These are phyloP conservation scores for Monosporascus sp. DNA, from an alignment of 2,329 filamentous ascomycete genomes.

Conservation along the genomic window DNA sequence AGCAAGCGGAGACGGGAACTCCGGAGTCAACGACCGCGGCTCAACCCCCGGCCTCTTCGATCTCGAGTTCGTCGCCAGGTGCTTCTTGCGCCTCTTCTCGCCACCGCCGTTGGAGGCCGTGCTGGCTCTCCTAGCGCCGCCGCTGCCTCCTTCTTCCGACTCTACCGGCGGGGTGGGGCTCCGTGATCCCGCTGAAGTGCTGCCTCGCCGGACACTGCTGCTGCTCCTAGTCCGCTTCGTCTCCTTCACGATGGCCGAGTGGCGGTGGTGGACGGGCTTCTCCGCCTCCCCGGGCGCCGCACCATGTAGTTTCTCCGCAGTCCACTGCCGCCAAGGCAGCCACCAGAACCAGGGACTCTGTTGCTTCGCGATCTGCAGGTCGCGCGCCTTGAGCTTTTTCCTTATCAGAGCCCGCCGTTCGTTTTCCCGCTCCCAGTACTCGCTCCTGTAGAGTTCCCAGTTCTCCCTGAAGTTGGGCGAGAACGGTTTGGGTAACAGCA, in stretches of 20 bases:
- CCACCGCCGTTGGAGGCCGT: slow-evolving; percentile 37
- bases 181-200: slow-evolving; percentile 42
- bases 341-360: slow-evolving; percentile 79
- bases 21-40: slow-evolving; percentile 49
- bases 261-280: slow-evolving; percentile 35
- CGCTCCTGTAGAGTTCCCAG: slow-evolving; percentile 89
- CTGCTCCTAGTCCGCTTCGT: slow-evolving; percentile 45
- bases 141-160: slow-evolving; percentile 29
- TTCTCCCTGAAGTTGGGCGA: slow-evolving; percentile 92
- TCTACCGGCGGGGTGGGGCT: slow-evolving; percentile 45
- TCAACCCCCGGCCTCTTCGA: slow-evolving; percentile 40
- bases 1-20: slow-evolving; percentile 48
- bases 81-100: slow-evolving; percentile 49
- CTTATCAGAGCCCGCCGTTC: slow-evolving; percentile 73
- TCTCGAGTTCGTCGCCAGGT: slow-evolving; percentile 33
- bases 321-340: slow-evolving; percentile 62
- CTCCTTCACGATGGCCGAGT: slow-evolving; percentile 38
- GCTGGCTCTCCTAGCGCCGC: slow-evolving; percentile 38
- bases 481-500: slow-evolving; percentile 90
- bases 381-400: slow-evolving; percentile 60
- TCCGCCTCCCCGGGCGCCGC: slow-evolving; percentile 20
- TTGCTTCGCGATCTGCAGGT: slow-evolving; percentile 61
- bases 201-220: slow-evolving; percentile 46
- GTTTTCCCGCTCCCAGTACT: slow-evolving; percentile 97
- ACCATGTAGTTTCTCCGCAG: slow-evolving; percentile 17